Conservation (phyloP, 2,329 filamentous ascomycete species). For the Calonectria pauciramosa region DNA sequence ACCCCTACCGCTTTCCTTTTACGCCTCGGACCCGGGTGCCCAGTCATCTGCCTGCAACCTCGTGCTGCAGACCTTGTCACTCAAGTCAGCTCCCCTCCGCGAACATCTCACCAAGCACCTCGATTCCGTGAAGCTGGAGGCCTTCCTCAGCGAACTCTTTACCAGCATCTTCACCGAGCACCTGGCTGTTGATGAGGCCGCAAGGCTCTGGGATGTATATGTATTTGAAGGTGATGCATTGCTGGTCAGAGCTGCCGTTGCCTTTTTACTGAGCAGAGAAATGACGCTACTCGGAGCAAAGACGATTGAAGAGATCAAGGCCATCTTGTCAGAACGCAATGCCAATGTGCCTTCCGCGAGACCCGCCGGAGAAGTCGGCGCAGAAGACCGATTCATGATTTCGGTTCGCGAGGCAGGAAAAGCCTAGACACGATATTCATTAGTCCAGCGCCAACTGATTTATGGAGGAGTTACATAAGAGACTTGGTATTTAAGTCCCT, state of each 20-base stretch:
- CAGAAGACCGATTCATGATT: conserved; percentile 61
- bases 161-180: conserved; percentile 73
- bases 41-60: conserved; percentile 78
- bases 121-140: conserved; percentile 60
- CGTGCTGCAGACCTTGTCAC: conserved; percentile 74
- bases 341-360: conserved; percentile 48
- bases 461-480: conserved; percentile 26
- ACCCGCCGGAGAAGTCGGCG: conserved; percentile 57
- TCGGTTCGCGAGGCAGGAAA: conserved; percentile 53
- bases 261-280: conserved; percentile 70
- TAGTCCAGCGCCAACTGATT: conserved; percentile 25
- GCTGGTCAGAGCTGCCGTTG: conserved; percentile 79
- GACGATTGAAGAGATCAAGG: conserved; percentile 59
- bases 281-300: conserved; percentile 64
- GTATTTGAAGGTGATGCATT: conserved; percentile 85
- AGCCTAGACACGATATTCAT: conserved; percentile 38
- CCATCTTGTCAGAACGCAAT: conserved; percentile 51
- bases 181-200: conserved; percentile 77
- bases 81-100: conserved; percentile 75
- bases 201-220: conserved; percentile 84
- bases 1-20: conserved; percentile 80
- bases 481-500: conserved; percentile 14
- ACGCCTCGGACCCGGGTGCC: conserved; percentile 77
- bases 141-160: conserved; percentile 73
- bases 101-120: conserved; percentile 71